phyloP scores from a whole-genome alignment of 148 eudicot species.

The Linanthus parryae region DNA sequence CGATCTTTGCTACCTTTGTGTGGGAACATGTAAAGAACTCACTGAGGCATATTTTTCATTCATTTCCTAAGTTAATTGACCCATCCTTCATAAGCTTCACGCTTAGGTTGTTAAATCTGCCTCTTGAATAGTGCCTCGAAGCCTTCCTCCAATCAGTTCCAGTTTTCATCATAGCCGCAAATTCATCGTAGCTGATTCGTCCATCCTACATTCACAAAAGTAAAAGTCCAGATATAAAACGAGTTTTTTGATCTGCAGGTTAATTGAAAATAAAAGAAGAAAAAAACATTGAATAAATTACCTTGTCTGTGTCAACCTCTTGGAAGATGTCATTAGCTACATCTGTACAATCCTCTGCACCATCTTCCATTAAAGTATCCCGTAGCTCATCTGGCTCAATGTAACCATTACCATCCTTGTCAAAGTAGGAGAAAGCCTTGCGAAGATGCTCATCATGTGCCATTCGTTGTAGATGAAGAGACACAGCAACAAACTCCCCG shows the following conservation, averaged over 20 bases:
- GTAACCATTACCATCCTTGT: slow-evolving; percentile 73
- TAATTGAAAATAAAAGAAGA: too few species aligned
- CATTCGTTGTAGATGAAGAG: slow-evolving; percentile 77
- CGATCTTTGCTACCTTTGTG: slow-evolving; percentile 10
- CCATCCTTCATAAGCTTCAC: slow-evolving; percentile 87
- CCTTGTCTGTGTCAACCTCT: slow-evolving; percentile 97
- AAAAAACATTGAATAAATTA: too few species aligned
- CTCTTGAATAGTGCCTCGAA: slow-evolving; percentile 91
- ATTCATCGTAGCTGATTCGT: slow-evolving; percentile 81
- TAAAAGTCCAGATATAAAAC: background rate
- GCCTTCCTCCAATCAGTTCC: slow-evolving; percentile 99
- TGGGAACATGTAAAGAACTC: slow-evolving; percentile 15
- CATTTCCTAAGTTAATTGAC: slow-evolving; percentile 62
- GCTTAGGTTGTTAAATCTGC: slow-evolving; percentile 89
- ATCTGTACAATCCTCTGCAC: slow-evolving; percentile 52
- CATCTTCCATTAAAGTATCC: slow-evolving; percentile 82
- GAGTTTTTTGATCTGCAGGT: too few species aligned
- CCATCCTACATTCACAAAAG: slow-evolving; percentile 58
- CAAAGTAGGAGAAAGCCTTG: slow-evolving; percentile 91
- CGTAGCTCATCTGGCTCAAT: slow-evolving; percentile 87
- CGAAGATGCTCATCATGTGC: slow-evolving; percentile 88
- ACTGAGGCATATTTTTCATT: slow-evolving; percentile 27
- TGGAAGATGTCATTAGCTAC: slow-evolving; percentile 85
- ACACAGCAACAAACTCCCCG: slow-evolving; percentile 83
- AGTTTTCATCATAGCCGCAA: slow-evolving; percentile 95